Evolutionary conservation across 2,329 filamentous ascomycete genomes (phyloP).

Genomic region (Cryphonectria naterciae): DNA sequence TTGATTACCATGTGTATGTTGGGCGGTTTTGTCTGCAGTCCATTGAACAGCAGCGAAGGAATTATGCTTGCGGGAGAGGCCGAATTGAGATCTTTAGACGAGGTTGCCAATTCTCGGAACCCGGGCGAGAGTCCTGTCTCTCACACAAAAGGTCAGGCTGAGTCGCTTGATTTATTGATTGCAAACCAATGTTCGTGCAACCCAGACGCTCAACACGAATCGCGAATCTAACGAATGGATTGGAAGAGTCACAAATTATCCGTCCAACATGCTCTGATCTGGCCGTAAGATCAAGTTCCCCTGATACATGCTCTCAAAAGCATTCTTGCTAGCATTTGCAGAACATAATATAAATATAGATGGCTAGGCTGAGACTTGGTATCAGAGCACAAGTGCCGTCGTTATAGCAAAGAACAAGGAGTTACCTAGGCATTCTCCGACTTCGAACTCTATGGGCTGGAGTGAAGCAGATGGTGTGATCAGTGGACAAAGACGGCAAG

Average conservation of each 20-base stretch:
- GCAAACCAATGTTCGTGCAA: not conserved
- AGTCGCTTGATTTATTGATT: not conserved
- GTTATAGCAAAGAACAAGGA: not conserved
- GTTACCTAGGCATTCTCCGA: no score
- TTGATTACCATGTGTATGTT: not conserved
- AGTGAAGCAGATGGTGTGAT: no score
- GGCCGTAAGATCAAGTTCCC: not conserved
- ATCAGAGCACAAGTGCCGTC: not conserved
- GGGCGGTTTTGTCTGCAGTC: not conserved
- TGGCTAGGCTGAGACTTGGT: not conserved
- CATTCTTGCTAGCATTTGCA: not conserved
- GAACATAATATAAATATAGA: not conserved
- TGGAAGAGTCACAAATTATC: not conserved
- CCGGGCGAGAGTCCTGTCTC: not conserved
- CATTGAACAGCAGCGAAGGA: not conserved
- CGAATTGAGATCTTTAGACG: not conserved
- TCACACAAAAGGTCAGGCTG: not conserved
- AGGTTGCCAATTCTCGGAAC: not conserved
- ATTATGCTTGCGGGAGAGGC: not conserved
- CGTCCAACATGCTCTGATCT: not conserved
- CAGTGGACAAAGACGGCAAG: no score
- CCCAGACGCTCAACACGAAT: no score
- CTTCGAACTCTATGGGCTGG: no score
- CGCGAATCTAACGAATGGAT: not conserved
- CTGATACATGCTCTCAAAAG: not conserved